Base-by-base conservation (phyloP, 2,329 filamentous ascomycete species). In the Colletotrichum sp. region DNA sequence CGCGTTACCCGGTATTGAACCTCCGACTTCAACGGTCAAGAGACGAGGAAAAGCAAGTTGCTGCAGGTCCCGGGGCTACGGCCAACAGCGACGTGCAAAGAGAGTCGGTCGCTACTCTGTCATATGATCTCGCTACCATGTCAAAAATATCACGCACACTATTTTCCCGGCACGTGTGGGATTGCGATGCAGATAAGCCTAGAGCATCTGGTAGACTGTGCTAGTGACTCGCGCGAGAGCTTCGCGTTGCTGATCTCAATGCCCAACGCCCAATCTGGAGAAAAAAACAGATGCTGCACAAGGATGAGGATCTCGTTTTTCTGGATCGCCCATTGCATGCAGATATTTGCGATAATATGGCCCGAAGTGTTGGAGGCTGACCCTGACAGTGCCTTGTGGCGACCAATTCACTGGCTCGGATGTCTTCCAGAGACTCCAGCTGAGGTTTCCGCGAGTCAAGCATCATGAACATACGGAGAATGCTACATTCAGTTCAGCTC, bases 231-330 rank as follows among this genome's bases (percentile, higher is more conserved):
- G 59, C 57, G 66, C 39, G 26, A 26, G 66, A 65, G 59, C 49
- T 65, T 59, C 64, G 59, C 60, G 49, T 44, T 65, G 67, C 67
- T 65, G 67, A 74, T 71, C 72, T 71, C 72, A 32, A 44, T 71
- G 72, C 68, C 72, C 68, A 63, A 75, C 62, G 55, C 68, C 72
- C 55, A 44, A 67, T n/a, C 55, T 62, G 32, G 39, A 71, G 34
- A 66, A 71, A 9, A 9, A 28, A 3, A 62, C 16, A n/a, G 30
- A 68, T 30, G 57, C 21, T 69, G 36, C 26, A 24, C 44, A 52
- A 21, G 55, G 26, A 52, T 24, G 28, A 15, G 21, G n/a, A 30
- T 44, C 32, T 52, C 44, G 10, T 18, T 67, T 26, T 59, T 28
- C 26, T 55, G 30, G 32, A 28, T 30, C 36, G 26, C 18, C 32